Percentiles rank a stretch among this genome's conserved stretches.
These are phyloP conservation scores for Eucalyptus leucophloia DNA, from an alignment of 345 rosid species.

Conservation along the genomic window DNA sequence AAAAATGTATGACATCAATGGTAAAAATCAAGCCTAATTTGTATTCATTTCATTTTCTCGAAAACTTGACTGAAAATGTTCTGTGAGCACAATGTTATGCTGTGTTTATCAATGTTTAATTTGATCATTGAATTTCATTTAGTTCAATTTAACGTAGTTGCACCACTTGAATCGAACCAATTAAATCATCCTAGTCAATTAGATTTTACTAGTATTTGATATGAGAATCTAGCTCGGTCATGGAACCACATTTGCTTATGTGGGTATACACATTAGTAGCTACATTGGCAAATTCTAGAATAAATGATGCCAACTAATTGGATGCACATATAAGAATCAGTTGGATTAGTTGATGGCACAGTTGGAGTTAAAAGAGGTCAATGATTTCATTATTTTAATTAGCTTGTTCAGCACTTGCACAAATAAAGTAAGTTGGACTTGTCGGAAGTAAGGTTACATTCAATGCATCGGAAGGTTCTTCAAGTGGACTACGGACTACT, in stretches of 20 bases:
- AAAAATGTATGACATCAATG: neutral
- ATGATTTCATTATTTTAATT: neutral
- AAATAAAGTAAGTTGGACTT: neutral
- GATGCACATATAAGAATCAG: neutral
- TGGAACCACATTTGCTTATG: neutral
- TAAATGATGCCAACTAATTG: neutral
- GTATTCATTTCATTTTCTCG: neutral
- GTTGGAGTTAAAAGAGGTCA: neutral
- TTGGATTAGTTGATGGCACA: neutral
- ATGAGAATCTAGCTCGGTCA: neutral
- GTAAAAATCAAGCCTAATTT: neutral
- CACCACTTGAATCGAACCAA: neutral
- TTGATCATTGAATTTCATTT: neutral
- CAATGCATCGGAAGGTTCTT: neutral
- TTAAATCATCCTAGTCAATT: accelerated
- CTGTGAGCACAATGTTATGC: accelerated
- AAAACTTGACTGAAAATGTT: neutral
- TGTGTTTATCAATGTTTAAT: neutral
- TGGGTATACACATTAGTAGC: neutral
- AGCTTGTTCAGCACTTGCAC: neutral
- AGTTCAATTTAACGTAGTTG: neutral
- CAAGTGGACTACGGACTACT: neutral
- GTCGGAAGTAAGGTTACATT: neutral
- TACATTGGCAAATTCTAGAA: neutral
- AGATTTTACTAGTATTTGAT: neutral